Percentiles rank a stretch among this genome's conserved stretches.
Evolutionary conservation across 805 yeast species (phyloP).

Genomic region (Metschnikowia santaceciliae): DNA sequence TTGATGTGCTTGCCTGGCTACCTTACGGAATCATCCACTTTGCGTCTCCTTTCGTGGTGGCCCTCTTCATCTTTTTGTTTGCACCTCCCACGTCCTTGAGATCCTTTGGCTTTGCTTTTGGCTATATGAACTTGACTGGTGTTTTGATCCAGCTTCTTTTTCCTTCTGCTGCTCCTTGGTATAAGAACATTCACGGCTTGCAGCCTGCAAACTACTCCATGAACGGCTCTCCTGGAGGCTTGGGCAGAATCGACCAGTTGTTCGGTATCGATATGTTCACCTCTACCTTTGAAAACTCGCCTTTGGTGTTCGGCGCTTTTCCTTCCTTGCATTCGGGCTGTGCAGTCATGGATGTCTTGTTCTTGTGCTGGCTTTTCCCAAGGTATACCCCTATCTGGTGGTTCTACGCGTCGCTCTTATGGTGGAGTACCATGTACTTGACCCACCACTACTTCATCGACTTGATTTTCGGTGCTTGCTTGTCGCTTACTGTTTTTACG

Average conservation of each 20-base stretch:
- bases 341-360: conserved; percentile 89
- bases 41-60: conserved; percentile 84
- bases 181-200: conserved; percentile 76
- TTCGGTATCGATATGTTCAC: conserved; percentile 82
- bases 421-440: conserved; percentile 98
- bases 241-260: conserved; percentile 77
- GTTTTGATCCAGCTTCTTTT: conserved; percentile 76
- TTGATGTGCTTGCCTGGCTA: conserved; percentile 89
- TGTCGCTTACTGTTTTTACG: conserved; percentile 67
- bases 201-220: conserved; percentile 87
- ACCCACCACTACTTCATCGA: conserved; percentile 96
- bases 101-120: conserved; percentile 88
- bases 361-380: conserved; percentile 82
- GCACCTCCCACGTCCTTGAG: conserved; percentile 88
- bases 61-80: conserved; percentile 72
- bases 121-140: conserved; percentile 87
- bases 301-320: conserved; percentile 90
- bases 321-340: conserved; percentile 89
- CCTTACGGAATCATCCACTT: conserved; percentile 93
- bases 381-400: conserved; percentile 59
- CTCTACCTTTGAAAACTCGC: conserved; percentile 76
- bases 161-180: conserved; percentile 99
- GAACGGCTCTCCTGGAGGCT: conserved; percentile 95
- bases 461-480: conserved; percentile 87
- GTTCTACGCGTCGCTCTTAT: conserved; percentile 82